These are phyloP conservation scores for Xylaria acuta DNA, from an alignment of 495 filamentous ascomycete species.

Conservation along the genomic window DNA sequence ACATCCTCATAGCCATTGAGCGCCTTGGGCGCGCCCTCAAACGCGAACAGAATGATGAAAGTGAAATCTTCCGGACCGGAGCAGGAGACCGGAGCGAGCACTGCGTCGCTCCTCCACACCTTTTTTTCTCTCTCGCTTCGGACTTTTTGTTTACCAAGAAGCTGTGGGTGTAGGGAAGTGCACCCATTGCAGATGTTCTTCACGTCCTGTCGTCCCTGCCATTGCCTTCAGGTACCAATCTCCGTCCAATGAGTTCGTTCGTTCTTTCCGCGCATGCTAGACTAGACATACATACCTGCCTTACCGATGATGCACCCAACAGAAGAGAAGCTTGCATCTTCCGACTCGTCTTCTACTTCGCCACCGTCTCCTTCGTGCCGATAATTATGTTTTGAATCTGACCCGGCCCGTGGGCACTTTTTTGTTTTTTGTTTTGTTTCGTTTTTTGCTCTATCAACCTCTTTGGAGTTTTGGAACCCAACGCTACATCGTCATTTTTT, in stretches of 20 bases:
- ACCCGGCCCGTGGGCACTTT: conserved; percentile 29
- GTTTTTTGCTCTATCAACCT: conserved; percentile 29
- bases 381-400: conserved; percentile 45
- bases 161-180: conserved; percentile 10
- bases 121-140: conserved; percentile 9
- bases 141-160: conserved; percentile 3
- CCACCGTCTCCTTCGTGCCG: conserved; percentile 37
- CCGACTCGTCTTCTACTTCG: conserved; percentile 32
- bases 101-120: conserved; percentile 14
- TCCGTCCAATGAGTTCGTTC: conserved; percentile 30
- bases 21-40: conserved; percentile 11
- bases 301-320: conserved; percentile 36
- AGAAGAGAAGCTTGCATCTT: conserved; percentile 32
- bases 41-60: conserved; percentile 28
- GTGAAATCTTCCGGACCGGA: conserved; percentile 32
- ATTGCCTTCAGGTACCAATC: conserved; percentile 25
- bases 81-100: conserved; percentile 12
- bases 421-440: conserved; percentile 26
- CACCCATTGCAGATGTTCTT: conserved; percentile 11
- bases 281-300: conserved; percentile 25
- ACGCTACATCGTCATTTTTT: conserved; percentile 46
- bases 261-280: conserved; percentile 31
- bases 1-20: conserved; percentile 38
- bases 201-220: conserved; percentile 9
- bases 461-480: conserved; percentile 44